Evolutionary conservation across 2,329 filamentous ascomycete species (phyloP), one percentile per base, ranked within the genome.

Genomic region (Colletotrichum lini): DNA sequence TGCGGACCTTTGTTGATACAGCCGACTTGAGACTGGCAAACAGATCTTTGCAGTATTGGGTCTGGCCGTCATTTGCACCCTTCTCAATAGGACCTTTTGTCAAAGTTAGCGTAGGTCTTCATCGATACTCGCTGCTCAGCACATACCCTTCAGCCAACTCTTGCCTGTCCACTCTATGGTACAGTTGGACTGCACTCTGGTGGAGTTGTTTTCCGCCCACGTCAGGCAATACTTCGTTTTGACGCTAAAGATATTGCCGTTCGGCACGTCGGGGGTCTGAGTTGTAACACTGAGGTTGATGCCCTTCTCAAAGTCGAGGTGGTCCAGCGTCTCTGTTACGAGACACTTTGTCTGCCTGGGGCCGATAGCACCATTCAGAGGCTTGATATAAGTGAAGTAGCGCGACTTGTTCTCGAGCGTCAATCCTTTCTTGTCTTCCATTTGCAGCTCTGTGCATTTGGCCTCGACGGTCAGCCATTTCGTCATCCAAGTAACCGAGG

Each of bases 111-210:
- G 70, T 59, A 30, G 13, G 21, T 38, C 10, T 13, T 15, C n/a
- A 2, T 44, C 35, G 50, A 38, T 42, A 8, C 8, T 26, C 65
- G 58, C 38, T 58, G 35, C 21, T 18, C 45, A 16, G n/a, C 7
- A 78, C 86, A 79, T 85, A 97, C 95, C 94, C 85, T 96, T 98
- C 56, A 99, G 84, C 96, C 96, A 99, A 84, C 95, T 98, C 87
- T 98, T 99, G 76, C 95, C 95, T 4, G 92, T 92, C 97, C 97
- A 99, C 78, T 99, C 97, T 53, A 98, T 93, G 2, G 91, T 92
- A 80, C 94, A 98, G 75, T 92, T 98, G 83, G 96, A 92, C 73
- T 96, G 90, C 40, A 99, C 84, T 38, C 95, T 89, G 1, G 97
- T 99, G 49, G 90, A 85, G 77, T 98, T 98, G 73, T 91, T 92